Percentiles rank a stretch among this genome's conserved stretches.
phyloP scores from a whole-genome alignment of 1,284 basidiomycete genomes.

The Cryptococcus jaspeensis region DNA sequence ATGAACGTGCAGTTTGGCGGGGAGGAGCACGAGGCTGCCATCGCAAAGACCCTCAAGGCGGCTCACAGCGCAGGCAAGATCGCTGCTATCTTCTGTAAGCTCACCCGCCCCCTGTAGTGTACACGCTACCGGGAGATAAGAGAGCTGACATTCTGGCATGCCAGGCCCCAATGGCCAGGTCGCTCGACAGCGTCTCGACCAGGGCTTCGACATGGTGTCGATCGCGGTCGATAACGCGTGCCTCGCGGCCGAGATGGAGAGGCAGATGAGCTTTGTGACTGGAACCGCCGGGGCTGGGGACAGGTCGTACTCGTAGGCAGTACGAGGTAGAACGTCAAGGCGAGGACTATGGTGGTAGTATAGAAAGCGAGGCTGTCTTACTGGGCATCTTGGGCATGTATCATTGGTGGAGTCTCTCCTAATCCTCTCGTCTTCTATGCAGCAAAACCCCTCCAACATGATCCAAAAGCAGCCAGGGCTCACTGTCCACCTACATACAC shows the following conservation, averaged over 20 bases:
- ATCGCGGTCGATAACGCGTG: conserved; percentile 35
- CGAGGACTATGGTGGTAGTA: too few species aligned
- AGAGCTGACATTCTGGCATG: neutral
- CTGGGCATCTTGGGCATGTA: too few species aligned
- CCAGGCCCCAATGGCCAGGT: conserved; percentile 56
- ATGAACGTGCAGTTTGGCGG: conserved; percentile 31
- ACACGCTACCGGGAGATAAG: neutral
- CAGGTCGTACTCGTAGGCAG: conserved; percentile 13
- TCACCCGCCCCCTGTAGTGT: too few species aligned
- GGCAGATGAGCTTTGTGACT: conserved; percentile 17
- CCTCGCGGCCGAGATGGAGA: conserved; percentile 20
- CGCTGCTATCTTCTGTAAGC: conserved; percentile 54
- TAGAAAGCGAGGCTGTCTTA: too few species aligned
- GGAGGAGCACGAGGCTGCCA: conserved; percentile 56
- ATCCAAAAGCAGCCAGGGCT: too few species aligned
- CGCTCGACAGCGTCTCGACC: conserved; percentile 55
- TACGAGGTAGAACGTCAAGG: too few species aligned
- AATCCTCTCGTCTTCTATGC: too few species aligned
- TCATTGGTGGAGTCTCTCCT: too few species aligned
- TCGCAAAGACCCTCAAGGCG: conserved; percentile 59
- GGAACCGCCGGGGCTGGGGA: conserved; percentile 11
- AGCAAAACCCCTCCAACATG: too few species aligned
- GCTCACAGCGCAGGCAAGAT: conserved; percentile 64
- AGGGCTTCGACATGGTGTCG: conserved; percentile 58
- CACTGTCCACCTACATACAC: too few species aligned